These are phyloP conservation scores for Pichia paraexigua DNA, from an alignment of 805 yeast genomes.

Conservation along the genomic window DNA sequence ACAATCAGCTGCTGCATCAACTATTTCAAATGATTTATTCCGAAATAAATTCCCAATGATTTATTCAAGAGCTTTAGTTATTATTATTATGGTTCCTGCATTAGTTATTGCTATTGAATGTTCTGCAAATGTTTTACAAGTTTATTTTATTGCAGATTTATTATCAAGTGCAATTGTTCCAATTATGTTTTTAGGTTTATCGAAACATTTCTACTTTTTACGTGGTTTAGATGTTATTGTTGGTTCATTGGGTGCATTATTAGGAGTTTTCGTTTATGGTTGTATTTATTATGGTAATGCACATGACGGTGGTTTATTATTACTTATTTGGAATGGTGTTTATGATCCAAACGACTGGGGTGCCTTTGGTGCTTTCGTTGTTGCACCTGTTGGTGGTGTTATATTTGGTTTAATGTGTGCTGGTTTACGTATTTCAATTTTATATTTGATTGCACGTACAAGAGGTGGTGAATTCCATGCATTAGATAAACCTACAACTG, in stretches of 20 bases:
- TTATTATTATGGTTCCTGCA: conserved; percentile 76
- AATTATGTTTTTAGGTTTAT: conserved; percentile 70
- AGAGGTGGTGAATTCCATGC: conserved; percentile 37
- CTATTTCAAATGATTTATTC: conserved; percentile 83
- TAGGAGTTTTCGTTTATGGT: conserved; percentile 79
- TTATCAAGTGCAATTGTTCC: conserved; percentile 86
- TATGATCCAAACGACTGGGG: conserved; percentile 81
- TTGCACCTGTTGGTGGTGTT: conserved; percentile 79
- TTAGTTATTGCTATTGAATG: conserved; percentile 76
- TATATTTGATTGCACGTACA: conserved; percentile 28
- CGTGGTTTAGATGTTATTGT: conserved; percentile 74
- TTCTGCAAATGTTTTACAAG: conserved; percentile 76
- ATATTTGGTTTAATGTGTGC: conserved; percentile 47
- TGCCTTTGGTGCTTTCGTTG: conserved; percentile 89
- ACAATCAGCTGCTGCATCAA: conserved; percentile 82
- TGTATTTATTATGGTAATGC: conserved; percentile 69
- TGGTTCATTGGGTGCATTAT: conserved; percentile 77
- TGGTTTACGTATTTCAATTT: conserved; percentile 35
- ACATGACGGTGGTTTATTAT: conserved; percentile 64
- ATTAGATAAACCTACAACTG: conserved; percentile 30
- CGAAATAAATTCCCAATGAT: conserved; percentile 65
- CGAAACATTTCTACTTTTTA: conserved; percentile 56
- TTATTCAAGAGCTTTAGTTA: conserved; percentile 63
- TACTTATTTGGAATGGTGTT: conserved; percentile 73
- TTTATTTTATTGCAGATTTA: conserved; percentile 85